Evolutionary conservation across 1,284 basidiomycete genomes (phyloP), one percentile per base, ranked within the genome.

Genomic region (Tilletiopsis washingtonensis): DNA sequence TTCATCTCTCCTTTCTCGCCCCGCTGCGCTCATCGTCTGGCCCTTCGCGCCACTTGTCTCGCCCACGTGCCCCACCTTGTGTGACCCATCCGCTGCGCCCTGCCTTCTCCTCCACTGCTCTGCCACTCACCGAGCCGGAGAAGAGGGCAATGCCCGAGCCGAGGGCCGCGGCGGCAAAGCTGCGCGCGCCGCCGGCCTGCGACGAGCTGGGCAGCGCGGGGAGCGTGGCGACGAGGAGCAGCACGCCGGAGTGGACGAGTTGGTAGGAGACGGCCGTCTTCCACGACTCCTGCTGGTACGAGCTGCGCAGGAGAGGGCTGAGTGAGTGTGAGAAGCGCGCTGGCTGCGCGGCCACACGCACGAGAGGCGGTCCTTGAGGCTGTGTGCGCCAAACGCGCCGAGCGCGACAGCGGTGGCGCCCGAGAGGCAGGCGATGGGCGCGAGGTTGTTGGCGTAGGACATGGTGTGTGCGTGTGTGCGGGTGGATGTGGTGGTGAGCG

Each of bases 181-280:
- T 51, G n/a, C 27, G 24, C n/a, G n/a, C n/a, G n/a, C n/a, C n/a
- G n/a, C n/a, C n/a, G 17, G 29, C 14, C 7, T 29, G 6, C 5
- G 56, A 55, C 1, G 51, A 57, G 17, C 56, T 36, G 25, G 62
- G 62, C n/a, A n/a, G n/a, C 2, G 52, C 38, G 25, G 64, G 51
- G 5, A 58, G 56, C 15, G 12, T 49, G 12, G 48, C 19, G 5
- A 42, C 23, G 40, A 56, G 59, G 41, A 71, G 57, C 3, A 71
- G 62, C 24, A 62, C 65, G 49, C 64, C 48, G 23, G 65, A 63
- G 57, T 71, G 69, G n/a, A 64, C 37, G 20, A 69, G 49, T 46
- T 70, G 67, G 56, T 71, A 71, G 23, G 64, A 59, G 21, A 58
- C 64, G 1, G 69, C 69, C 15, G 65, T 71, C n/a, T 43, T 56